These are phyloP conservation scores for Apiosordaria backusii DNA, from an alignment of 495 filamentous ascomycete species.

Conservation along the genomic window DNA sequence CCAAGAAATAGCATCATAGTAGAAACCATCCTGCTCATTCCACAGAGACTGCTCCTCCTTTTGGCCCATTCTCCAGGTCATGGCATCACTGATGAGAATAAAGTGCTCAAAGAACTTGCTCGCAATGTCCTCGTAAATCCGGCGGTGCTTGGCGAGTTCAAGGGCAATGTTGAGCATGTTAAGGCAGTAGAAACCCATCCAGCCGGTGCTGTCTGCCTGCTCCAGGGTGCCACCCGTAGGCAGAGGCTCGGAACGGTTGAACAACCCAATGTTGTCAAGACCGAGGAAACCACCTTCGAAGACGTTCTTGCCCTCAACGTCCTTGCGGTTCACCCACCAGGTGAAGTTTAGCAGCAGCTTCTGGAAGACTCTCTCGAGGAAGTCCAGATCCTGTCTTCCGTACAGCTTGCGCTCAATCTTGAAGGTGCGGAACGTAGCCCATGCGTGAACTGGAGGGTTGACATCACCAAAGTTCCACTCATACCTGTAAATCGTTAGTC, in stretches of 20 bases:
- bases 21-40: constrained; percentile 95
- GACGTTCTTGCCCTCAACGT: constrained; percentile 88
- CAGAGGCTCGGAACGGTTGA: constrained; percentile 95
- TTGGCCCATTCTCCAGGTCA: constrained; percentile 80
- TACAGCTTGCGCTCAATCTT: constrained; percentile 98
- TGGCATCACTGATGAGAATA: constrained; percentile 94
- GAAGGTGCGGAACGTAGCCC: constrained; percentile 91
- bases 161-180: constrained; percentile 95
- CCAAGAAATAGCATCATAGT: constrained; percentile 97
- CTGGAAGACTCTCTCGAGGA: constrained; percentile 93
- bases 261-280: constrained; percentile 92
- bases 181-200: constrained; percentile 97
- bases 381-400: constrained; percentile 89
- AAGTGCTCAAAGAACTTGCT: constrained; percentile 99
- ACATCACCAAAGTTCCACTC: constrained; percentile 99
- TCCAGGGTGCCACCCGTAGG: constrained; percentile 91
- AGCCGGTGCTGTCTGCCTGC: constrained; percentile 95
- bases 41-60: constrained; percentile 79
- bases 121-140: constrained; percentile 97
- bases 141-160: constrained; percentile 88
- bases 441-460: constrained; percentile 94
- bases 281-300: constrained; percentile 98
- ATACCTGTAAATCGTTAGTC: constrained; percentile 43
- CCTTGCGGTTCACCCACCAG: constrained; percentile 98
- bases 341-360: constrained; percentile 95